Evolutionary conservation across 345 rosid genomes (phyloP).

Genomic region (Bretschneidera sinensis): DNA sequence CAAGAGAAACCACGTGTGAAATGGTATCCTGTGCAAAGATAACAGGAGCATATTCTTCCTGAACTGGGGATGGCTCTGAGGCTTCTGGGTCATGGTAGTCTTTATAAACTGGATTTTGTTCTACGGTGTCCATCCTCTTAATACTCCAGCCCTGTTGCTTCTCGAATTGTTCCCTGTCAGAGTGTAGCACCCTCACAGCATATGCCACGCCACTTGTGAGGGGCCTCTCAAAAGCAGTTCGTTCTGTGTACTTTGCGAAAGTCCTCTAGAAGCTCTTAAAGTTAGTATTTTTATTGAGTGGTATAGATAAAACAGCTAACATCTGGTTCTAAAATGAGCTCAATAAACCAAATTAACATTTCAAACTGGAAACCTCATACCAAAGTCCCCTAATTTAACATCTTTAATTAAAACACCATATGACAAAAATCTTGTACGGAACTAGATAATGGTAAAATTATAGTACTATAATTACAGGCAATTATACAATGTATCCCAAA

Average conservation of each 20-base stretch:
- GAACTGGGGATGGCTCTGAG: constrained; percentile 72
- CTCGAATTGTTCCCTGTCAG: constrained; percentile 92
- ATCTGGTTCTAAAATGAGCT: constrained; percentile 17
- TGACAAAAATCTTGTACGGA: too few relatives aligned
- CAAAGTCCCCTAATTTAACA: background rate
- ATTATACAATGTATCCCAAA: background rate
- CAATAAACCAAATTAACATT: constrained; percentile 8
- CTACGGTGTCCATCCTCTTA: constrained; percentile 67
- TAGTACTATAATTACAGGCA: too few relatives aligned
- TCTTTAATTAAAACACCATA: background rate
- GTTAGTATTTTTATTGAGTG: constrained; percentile 26
- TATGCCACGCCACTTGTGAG: constrained; percentile 98
- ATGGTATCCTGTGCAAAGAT: constrained; percentile 97
- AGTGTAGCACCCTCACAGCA: constrained; percentile 83
- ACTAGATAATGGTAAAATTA: too few relatives aligned
- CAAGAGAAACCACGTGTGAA: constrained; percentile 83
- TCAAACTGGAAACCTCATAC: constrained; percentile 3
- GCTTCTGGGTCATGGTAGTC: constrained; percentile 57
- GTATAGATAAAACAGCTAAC: constrained; percentile 14
- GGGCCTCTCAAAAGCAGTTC: constrained; percentile 98
- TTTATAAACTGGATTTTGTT: constrained; percentile 76
- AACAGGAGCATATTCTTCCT: constrained; percentile 96
- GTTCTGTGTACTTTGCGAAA: constrained; percentile 86
- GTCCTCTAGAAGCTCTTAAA: constrained; percentile 49
- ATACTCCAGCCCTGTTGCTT: constrained; percentile 92